Conservation (phyloP, 495 filamentous ascomycete species). For the Terfezia boudieri region DNA sequence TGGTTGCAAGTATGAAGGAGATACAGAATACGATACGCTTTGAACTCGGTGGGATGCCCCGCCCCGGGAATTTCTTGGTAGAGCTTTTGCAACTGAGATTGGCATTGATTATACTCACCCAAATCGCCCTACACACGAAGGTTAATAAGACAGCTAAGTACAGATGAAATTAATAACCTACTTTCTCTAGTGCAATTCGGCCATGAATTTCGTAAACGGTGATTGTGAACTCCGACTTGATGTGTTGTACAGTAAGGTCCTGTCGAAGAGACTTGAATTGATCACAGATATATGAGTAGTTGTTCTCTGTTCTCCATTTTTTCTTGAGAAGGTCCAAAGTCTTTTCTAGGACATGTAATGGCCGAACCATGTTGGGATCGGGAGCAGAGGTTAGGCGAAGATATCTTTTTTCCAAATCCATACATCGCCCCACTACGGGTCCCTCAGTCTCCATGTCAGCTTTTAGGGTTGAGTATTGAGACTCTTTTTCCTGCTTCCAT, state of each 20-base stretch:
- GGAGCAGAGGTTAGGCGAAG: constrained; percentile 81
- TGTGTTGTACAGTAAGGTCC: constrained; percentile 92
- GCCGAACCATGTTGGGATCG: constrained; percentile 67
- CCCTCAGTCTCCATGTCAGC: constrained; percentile 31
- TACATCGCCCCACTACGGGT: constrained; percentile 66
- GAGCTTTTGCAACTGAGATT: constrained; percentile 82
- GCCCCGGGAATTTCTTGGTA: constrained; percentile 58
- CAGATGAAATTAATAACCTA: constrained; percentile 4
- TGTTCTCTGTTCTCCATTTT: constrained; percentile 84
- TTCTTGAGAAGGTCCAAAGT: constrained; percentile 73
- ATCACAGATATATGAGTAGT: constrained; percentile 94
- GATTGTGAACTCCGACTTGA: constrained; percentile 88
- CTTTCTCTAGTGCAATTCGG: constrained; percentile 85
- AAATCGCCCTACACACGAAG: constrained; percentile 42
- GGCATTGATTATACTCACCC: constrained; percentile 99
- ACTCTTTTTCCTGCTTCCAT: not conserved
- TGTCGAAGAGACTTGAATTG: constrained; percentile 98
- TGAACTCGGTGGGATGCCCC: constrained; percentile 86
- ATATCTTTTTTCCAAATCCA: constrained; percentile 78
- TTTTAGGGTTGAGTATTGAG: constrained; percentile 7
- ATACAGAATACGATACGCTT: constrained; percentile 99
- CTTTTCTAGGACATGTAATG: constrained; percentile 54
- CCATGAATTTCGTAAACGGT: constrained; percentile 94
- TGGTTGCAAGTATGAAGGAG: constrained; percentile 97
- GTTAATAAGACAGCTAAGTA: constrained; percentile 1